Percentiles rank a stretch among this genome's conserved stretches.
Evolutionary conservation across 2,329 filamentous ascomycete genomes (phyloP).

Genomic region (Exophiala bonariae): DNA sequence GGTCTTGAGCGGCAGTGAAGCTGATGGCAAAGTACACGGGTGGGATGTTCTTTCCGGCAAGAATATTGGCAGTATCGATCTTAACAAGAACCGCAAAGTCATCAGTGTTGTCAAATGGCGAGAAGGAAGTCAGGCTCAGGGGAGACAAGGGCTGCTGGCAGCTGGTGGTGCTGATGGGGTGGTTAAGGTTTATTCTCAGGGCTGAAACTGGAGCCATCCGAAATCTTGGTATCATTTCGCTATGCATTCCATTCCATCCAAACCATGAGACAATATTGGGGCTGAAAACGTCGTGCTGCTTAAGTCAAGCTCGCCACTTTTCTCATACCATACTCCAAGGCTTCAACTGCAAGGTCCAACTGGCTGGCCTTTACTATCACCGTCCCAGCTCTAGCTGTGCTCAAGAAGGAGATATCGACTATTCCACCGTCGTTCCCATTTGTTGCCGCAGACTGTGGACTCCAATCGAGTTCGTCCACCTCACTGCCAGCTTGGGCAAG

Average conservation of each 20-base stretch:
- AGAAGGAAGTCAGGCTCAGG: constrained; percentile 23
- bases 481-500: constrained; percentile 70
- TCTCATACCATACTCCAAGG: constrained; percentile 51
- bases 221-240: no score
- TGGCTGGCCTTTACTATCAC: constrained; percentile 81
- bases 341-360: constrained; percentile 70
- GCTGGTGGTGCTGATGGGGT: constrained; percentile 26
- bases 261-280: no score
- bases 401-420: constrained; percentile 86
- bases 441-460: background rate
- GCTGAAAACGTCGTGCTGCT: no score
- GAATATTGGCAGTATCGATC: constrained; percentile 20
- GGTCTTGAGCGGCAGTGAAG: constrained; percentile 79
- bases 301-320: constrained; percentile 7
- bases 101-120: constrained; percentile 28
- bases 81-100: constrained; percentile 22
- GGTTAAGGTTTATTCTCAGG: constrained; percentile 24
- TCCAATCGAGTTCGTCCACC: constrained; percentile 31
- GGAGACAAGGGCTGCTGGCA: constrained; percentile 24
- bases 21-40: constrained; percentile 67
- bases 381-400: constrained; percentile 82
- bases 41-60: constrained; percentile 84
- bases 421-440: constrained; percentile 28
- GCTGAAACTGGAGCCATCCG: no score
- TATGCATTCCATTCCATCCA: no score